Conservation (phyloP, 805 yeast genomes). For the Starmera dryadoides region DNA sequence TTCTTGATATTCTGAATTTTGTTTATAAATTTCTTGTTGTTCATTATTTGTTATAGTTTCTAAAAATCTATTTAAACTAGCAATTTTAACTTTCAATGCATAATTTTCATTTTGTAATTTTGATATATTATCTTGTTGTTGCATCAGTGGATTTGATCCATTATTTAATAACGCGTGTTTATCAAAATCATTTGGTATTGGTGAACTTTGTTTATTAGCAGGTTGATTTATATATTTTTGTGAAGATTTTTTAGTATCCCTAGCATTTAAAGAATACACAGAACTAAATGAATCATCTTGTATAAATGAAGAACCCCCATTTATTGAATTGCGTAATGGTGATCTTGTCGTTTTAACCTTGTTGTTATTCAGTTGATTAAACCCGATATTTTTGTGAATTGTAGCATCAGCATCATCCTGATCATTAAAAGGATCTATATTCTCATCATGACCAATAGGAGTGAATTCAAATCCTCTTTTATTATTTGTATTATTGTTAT, state of each 20-base stretch:
- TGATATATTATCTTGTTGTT: conserved; percentile 21
- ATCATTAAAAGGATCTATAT: conserved; percentile 1
- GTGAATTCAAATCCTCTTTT: conserved; percentile 9
- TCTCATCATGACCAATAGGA: conserved; percentile 7
- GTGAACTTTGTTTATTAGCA: conserved; percentile 9
- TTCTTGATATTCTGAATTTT: conserved; percentile 27
- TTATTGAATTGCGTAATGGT: conserved; percentile 3
- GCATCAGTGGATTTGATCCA: conserved; percentile 23
- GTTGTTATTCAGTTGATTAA: too few species aligned
- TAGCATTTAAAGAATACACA: conserved; percentile 10
- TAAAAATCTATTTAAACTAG: conserved; percentile 31
- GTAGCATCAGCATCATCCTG: background rate
- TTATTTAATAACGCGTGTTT: conserved; percentile 13
- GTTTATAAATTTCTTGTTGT: conserved; percentile 27
- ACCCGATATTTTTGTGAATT: background rate
- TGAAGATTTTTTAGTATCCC: too few species aligned
- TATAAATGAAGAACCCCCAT: conserved; percentile 21
- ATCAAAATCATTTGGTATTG: conserved; percentile 9
- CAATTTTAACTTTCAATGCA: conserved; percentile 35
- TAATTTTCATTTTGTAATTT: conserved; percentile 34
- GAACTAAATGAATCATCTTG: conserved; percentile 18
- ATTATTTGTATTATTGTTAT: conserved; percentile 5
- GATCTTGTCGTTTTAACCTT: too few species aligned
- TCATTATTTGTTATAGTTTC: conserved; percentile 31
- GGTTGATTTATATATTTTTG: background rate